Percentiles rank a stretch among this genome's conserved stretches.
Conservation (phyloP, 2,329 filamentous ascomycete genomes). For the Fragosphaeria purpurea region DNA sequence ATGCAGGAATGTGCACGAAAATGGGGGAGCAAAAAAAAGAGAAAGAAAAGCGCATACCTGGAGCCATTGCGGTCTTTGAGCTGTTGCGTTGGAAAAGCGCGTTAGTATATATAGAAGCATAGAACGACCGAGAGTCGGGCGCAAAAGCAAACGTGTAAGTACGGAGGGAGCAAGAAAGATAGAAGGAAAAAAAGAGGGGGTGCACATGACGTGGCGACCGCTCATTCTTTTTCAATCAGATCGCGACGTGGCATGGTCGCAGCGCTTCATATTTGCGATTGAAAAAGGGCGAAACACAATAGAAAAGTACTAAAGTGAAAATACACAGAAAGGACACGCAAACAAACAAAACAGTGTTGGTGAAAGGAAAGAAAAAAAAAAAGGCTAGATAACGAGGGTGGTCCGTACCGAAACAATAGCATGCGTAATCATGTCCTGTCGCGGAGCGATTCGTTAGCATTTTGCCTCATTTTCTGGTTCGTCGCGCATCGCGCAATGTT, state of each 20-base stretch:
- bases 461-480: neutral
- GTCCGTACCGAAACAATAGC: conserved; percentile 50
- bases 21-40: conserved; percentile 5
- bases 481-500: neutral
- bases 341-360: conserved; percentile 11
- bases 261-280: neutral
- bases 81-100: conserved; percentile 23
- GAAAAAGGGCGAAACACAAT: neutral
- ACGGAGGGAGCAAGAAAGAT: neutral
- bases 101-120: neutral
- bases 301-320: neutral
- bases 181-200: neutral
- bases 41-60: conserved; percentile 25
- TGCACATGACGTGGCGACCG: conserved; percentile 5
- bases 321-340: conserved; percentile 14
- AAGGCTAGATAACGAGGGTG: conserved; percentile 17
- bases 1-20: neutral
- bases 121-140: too few relatives aligned
- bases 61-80: conserved; percentile 55
- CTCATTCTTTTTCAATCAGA: neutral
- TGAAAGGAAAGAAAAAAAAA: neutral
- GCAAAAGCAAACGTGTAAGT: neutral
- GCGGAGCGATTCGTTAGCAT: conserved; percentile 3
- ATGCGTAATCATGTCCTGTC: conserved; percentile 53
- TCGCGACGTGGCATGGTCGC: conserved; percentile 9